phyloP scores from a whole-genome alignment of 306 rosid species.

The Prunus davidiana region DNA sequence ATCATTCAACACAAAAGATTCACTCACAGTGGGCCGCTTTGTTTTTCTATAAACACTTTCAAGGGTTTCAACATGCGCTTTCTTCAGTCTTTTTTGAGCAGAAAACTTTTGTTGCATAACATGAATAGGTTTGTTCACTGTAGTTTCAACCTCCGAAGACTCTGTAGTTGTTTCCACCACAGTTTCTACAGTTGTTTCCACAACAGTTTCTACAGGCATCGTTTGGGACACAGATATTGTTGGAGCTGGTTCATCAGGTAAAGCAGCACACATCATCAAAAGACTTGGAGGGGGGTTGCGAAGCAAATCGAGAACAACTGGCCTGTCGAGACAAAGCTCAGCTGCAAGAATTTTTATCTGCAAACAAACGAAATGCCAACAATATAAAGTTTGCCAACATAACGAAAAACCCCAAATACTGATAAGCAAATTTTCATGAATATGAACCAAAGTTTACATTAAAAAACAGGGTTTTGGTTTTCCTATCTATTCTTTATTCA shows the following conservation, averaged over 20 bases:
- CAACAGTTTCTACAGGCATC: conserved; percentile 34
- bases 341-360: conserved; percentile 91
- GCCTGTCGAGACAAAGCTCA: conserved; percentile 89
- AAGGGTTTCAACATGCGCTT: conserved; percentile 69
- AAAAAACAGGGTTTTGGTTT: too few species aligned
- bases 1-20: background rate
- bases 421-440: background rate
- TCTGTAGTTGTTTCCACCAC: conserved; percentile 26
- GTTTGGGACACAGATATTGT: conserved; percentile 31
- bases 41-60: conserved; percentile 72
- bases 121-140: conserved; percentile 58
- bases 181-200: conserved; percentile 24
- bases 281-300: conserved; percentile 87
- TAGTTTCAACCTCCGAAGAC: conserved; percentile 27
- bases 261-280: conserved; percentile 69
- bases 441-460: background rate
- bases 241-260: conserved; percentile 57
- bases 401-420: background rate
- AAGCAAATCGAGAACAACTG: conserved; percentile 74
- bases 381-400: background rate
- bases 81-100: conserved; percentile 77
- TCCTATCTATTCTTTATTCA: background rate
- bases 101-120: conserved; percentile 60
- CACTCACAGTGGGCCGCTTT: conserved; percentile 91
- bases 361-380: background rate